phyloP scores from a whole-genome alignment of 2,329 filamentous ascomycete genomes.

The Neofusicoccum umdonicola region DNA sequence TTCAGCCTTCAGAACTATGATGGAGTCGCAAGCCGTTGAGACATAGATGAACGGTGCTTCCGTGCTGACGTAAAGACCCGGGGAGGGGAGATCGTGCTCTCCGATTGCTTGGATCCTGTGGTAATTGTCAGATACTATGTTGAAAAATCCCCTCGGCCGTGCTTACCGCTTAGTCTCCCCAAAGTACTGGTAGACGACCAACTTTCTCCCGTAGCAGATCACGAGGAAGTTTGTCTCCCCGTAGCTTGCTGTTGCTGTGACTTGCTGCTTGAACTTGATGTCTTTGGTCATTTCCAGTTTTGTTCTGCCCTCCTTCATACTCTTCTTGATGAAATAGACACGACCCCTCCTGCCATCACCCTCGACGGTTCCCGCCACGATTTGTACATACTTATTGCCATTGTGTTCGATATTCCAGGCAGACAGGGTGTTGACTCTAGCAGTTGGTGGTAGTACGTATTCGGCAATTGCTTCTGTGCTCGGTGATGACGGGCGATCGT shows the following conservation, averaged over 20 bases:
- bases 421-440: constrained; percentile 59
- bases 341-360: constrained; percentile 43
- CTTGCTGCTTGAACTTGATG: constrained; percentile 29
- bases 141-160: too few species aligned
- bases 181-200: constrained; percentile 32
- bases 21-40: constrained; percentile 54
- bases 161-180: constrained; percentile 17
- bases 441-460: constrained; percentile 55
- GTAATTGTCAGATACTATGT: neutral
- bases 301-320: neutral
- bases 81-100: constrained; percentile 45
- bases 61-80: constrained; percentile 51
- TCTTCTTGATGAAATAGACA: constrained; percentile 39
- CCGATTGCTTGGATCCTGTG: constrained; percentile 18
- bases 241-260: constrained; percentile 32
- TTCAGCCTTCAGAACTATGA: constrained; percentile 46
- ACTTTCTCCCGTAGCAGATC: constrained; percentile 27
- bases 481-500: neutral
- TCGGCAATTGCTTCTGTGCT: constrained; percentile 41
- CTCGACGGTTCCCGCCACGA: constrained; percentile 56
- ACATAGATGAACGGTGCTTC: constrained; percentile 50
- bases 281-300: constrained; percentile 46
- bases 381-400: constrained; percentile 59
- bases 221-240: constrained; percentile 23
- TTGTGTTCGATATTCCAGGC: constrained; percentile 62